Evolutionary conservation across 2,329 filamentous ascomycete species (phyloP), one percentile per base, ranked within the genome.

Genomic region (Metarhizium humberi): DNA sequence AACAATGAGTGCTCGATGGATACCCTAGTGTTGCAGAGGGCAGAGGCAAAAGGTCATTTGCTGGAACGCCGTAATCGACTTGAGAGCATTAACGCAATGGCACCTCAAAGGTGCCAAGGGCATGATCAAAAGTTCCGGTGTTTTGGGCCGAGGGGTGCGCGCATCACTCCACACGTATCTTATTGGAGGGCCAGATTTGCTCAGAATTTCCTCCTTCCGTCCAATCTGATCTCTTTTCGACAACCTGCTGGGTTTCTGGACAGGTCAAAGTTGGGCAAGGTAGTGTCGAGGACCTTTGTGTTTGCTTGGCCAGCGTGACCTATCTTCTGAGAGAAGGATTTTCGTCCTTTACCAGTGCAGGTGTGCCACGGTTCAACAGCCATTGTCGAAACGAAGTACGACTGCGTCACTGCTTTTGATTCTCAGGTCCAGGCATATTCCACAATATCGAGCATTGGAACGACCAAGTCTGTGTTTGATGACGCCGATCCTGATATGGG

Each of bases 51-150:
- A 48, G 45, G 45, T 48, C 45, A 48, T 48, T 48, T 48, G 25
- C 25, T 11, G 45, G 10, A 30, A 30, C 45, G 20, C 45, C 11
- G 45, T 30, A 11, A 30, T 30, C 20, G 43, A 46, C 6, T 46
- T 46, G n/a, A 20, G n/a, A 25, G 43, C 20, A 6, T 46, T 2
- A 10, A 46, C 13, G 30, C 45, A 48, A 48, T 30, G 45, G 55
- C 51, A 46, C 58, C 38, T 45, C 53, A 60, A 60, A 60, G 58
- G 58, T 60, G 55, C 58, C 58, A 53, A 55, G 54, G 36, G 38
- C 40, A 49, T 50, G 25, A 52, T 53, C 58, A 60, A 60, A 59
- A 60, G 58, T 60, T 60, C 58, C 58, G 58, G 55, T 52, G 45
- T 20, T 29, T 48, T 30, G 45, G 10, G 20, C 11, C 45, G 13